phyloP scores from a whole-genome alignment of 495 filamentous ascomycete species.

The Penicillium odoratum region DNA sequence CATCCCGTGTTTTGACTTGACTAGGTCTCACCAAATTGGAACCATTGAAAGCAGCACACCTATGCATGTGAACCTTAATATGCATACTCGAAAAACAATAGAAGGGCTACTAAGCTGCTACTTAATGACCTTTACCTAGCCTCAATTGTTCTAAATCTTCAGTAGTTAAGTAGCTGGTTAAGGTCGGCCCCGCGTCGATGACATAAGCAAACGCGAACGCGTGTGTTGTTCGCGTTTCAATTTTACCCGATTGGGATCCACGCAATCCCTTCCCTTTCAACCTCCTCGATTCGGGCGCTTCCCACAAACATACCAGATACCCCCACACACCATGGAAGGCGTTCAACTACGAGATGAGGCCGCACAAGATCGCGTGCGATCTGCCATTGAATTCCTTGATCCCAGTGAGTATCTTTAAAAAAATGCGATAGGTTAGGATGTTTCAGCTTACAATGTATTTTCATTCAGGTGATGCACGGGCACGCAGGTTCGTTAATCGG shows the following conservation, averaged over 20 bases:
- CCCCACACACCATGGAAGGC: slow-evolving; percentile 61
- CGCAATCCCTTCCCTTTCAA: slow-evolving; percentile 9
- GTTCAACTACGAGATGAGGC: slow-evolving; percentile 78
- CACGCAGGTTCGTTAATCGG: slow-evolving; percentile 55
- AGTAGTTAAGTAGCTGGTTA: no score
- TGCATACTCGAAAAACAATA: no score
- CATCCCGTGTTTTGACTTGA: no score
- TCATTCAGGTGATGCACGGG: slow-evolving; percentile 46
- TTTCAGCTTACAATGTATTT: slow-evolving; percentile 25
- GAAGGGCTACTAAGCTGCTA: no score
- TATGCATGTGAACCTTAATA: no score
- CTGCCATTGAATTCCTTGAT: slow-evolving; percentile 82
- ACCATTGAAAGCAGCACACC: no score
- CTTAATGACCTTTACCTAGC: no score
- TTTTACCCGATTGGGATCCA: slow-evolving; percentile 38
- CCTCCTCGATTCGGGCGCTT: slow-evolving; percentile 20
- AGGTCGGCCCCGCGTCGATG: slow-evolving; percentile 3
- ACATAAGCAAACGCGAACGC: slow-evolving; percentile 22
- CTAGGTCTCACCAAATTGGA: no score
- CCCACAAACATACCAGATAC: slow-evolving; percentile 13
- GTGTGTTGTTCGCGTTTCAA: slow-evolving; percentile 34
- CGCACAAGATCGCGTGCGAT: slow-evolving; percentile 74
- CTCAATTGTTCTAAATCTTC: no score
- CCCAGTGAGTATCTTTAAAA: slow-evolving; percentile 60
- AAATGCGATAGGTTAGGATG: neutral